A percentile compares a stretch with the other conserved stretches of the same genome.
Conservation (phyloP, 2,329 filamentous ascomycete species). For the Colletotrichum chlorophyti region DNA sequence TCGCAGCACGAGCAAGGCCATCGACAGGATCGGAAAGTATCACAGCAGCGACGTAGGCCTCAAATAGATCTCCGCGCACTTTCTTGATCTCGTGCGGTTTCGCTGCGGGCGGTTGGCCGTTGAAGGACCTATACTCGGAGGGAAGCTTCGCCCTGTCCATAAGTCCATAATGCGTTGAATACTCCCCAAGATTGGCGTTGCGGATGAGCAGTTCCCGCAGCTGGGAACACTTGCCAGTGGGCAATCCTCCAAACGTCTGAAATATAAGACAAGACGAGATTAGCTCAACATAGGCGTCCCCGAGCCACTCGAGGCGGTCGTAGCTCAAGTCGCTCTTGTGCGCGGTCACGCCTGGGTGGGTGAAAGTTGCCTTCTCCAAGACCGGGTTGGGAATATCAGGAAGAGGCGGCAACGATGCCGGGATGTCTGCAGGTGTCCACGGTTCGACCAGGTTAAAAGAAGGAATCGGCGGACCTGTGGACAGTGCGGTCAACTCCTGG, state of each 20-base stretch:
- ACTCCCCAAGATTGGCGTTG: conserved; percentile 78
- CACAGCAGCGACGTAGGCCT: conserved; percentile 85
- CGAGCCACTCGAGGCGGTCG: conserved; percentile 86
- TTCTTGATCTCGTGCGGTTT: conserved; percentile 66
- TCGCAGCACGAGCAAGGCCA: conserved; percentile 66
- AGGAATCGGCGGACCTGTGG: conserved; percentile 6
- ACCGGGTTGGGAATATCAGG: conserved; percentile 65
- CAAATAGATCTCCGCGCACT: conserved; percentile 85
- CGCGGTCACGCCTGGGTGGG: conserved; percentile 60
- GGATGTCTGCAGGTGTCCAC: conserved; percentile 60
- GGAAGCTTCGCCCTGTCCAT: conserved; percentile 68
- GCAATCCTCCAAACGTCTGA: conserved; percentile 69
- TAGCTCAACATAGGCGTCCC: conserved; percentile 84
- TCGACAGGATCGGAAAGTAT: conserved; percentile 70
- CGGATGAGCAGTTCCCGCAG: conserved; percentile 81
- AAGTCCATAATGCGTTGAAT: conserved; percentile 74
- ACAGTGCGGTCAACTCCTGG: no score
- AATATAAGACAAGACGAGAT: conserved; percentile 79
- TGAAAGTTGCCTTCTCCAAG: conserved; percentile 71
- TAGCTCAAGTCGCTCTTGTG: conserved; percentile 61
- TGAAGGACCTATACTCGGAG: conserved; percentile 45
- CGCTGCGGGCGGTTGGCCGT: conserved; percentile 34
- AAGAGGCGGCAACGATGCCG: conserved; percentile 58
- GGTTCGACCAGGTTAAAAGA: conserved; percentile 42
- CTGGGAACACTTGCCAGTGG: conserved; percentile 75